These are phyloP conservation scores for Sporopachydermia lactativora DNA, from an alignment of 805 yeast genomes.

Conservation along the genomic window DNA sequence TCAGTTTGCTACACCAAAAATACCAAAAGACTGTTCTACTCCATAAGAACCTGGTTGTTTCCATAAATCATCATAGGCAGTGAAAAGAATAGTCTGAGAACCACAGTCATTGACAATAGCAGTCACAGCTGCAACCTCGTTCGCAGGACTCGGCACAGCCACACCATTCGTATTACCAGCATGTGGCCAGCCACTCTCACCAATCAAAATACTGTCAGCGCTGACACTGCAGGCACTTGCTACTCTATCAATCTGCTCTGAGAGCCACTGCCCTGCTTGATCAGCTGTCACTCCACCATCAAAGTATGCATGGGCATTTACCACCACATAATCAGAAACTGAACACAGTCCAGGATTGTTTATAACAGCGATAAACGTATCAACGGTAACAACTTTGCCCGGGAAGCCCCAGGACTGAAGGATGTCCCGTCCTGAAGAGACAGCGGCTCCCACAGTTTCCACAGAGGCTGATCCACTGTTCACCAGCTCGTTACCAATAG, in stretches of 20 bases:
- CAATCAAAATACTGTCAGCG: constrained; percentile 31
- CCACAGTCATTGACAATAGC: constrained; percentile 28
- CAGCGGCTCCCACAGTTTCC: constrained; percentile 28
- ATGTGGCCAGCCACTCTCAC: constrained; percentile 58
- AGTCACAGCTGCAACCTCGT: constrained; percentile 33
- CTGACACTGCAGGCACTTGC: constrained; percentile 29
- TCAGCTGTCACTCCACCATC: constrained; percentile 37
- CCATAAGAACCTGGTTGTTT: constrained; percentile 34
- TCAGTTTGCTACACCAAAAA: too few relatives aligned
- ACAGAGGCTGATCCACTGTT: constrained; percentile 33
- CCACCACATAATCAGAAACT: constrained; percentile 43
- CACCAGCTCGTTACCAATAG: constrained; percentile 36
- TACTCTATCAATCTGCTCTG: constrained; percentile 28
- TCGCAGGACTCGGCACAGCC: constrained; percentile 33
- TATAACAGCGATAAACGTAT: constrained; percentile 40
- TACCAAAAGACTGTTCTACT: constrained; percentile 28
- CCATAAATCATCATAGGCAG: constrained; percentile 44
- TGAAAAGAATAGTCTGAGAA: constrained; percentile 35
- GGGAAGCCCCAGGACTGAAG: constrained; percentile 28
- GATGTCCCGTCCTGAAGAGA: constrained; percentile 29
- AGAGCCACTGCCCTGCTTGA: constrained; percentile 38
- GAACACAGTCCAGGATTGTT: constrained; percentile 34
- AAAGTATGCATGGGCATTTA: constrained; percentile 50
- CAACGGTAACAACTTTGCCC: constrained; percentile 44
- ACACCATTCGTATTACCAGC: constrained; percentile 34